These are phyloP conservation scores for Williopsis jadinii DNA, from an alignment of 1,139 yeast species.

Conservation along the genomic window DNA sequence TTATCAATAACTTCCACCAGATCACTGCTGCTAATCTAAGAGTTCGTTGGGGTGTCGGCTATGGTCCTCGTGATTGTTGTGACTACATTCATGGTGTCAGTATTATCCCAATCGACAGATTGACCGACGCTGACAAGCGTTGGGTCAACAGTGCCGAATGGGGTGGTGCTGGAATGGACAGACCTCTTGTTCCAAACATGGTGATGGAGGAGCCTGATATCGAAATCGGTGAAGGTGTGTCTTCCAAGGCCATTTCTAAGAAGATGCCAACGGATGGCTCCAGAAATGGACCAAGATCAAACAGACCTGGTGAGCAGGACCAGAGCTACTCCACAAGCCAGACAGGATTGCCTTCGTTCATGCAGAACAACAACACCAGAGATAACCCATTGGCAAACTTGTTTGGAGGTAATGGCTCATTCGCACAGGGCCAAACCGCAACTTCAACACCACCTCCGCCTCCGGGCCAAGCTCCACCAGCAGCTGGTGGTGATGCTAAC, in stretches of 20 bases:
- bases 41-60: slow-evolving; percentile 98
- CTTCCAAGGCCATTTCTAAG: slow-evolving; percentile 85
- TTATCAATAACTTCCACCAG: slow-evolving; percentile 48
- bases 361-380: slow-evolving; percentile 17
- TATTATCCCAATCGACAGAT: slow-evolving; percentile 74
- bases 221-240: slow-evolving; percentile 90
- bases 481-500: slow-evolving; percentile 28
- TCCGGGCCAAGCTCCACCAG: slow-evolving; percentile 22
- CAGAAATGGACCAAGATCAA: slow-evolving; percentile 78
- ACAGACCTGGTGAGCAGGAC: slow-evolving; percentile 44
- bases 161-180: slow-evolving; percentile 91
- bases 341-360: slow-evolving; percentile 23
- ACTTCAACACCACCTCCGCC: slow-evolving; percentile 14
- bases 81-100: slow-evolving; percentile 89
- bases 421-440: slow-evolving; percentile 12
- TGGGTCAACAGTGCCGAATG: slow-evolving; percentile 92
- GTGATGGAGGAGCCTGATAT: slow-evolving; percentile 96
- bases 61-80: slow-evolving; percentile 97
- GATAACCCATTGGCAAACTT: slow-evolving; percentile 50
- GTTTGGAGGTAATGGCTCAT: slow-evolving; percentile 24
- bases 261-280: slow-evolving; percentile 87
- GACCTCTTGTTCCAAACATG: slow-evolving; percentile 72
- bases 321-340: slow-evolving; percentile 22
- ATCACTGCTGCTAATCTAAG: slow-evolving; percentile 56
- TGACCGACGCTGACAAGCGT: slow-evolving; percentile 87